phyloP scores from a whole-genome alignment of 2,329 filamentous ascomycete species.

The Tothia fuscella region DNA sequence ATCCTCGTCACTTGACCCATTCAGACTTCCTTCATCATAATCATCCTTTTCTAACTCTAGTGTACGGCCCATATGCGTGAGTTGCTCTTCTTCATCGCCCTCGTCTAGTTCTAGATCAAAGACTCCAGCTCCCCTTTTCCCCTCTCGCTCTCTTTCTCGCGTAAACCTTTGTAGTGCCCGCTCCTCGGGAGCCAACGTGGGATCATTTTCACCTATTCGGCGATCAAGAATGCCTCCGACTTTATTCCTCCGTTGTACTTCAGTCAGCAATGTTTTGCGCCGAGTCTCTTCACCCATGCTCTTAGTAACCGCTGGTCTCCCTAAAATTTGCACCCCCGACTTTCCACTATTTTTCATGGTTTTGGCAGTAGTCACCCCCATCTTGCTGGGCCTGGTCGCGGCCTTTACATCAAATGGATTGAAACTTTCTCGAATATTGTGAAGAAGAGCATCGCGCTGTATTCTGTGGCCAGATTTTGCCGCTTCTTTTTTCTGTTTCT shows the following conservation, averaged over 20 bases:
- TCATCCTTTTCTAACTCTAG: slow-evolving; percentile 67
- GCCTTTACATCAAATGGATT: slow-evolving; percentile 95
- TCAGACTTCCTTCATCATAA: slow-evolving; percentile 65
- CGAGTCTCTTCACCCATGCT: slow-evolving; percentile 78
- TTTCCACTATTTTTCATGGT: slow-evolving; percentile 33
- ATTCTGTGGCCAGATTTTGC: slow-evolving; percentile 60
- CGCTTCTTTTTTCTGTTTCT: slow-evolving; percentile 74
- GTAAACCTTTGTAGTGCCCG: slow-evolving; percentile 86
- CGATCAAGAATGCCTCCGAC: slow-evolving; percentile 85
- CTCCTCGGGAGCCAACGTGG: slow-evolving; percentile 85
- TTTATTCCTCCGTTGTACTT: slow-evolving; percentile 82
- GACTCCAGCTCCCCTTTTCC: slow-evolving; percentile 70
- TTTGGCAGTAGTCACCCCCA: slow-evolving; percentile 64
- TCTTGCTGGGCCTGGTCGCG: slow-evolving; percentile 65
- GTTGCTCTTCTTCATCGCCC: slow-evolving; percentile 48
- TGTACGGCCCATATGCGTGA: slow-evolving; percentile 76
- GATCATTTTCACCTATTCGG: slow-evolving; percentile 91
- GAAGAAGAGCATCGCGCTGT: slow-evolving; percentile 64
- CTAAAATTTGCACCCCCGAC: slow-evolving; percentile 41
- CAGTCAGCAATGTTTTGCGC: slow-evolving; percentile 70
- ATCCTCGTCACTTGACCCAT: slow-evolving; percentile 31
- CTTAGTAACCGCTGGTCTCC: slow-evolving; percentile 73
- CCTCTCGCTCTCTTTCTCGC: slow-evolving; percentile 66
- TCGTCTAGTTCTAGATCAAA: slow-evolving; percentile 88
- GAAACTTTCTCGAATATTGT: slow-evolving; percentile 85